These are phyloP conservation scores for Cyberlindnera mycetangii DNA, from an alignment of 805 yeast species.

Conservation along the genomic window DNA sequence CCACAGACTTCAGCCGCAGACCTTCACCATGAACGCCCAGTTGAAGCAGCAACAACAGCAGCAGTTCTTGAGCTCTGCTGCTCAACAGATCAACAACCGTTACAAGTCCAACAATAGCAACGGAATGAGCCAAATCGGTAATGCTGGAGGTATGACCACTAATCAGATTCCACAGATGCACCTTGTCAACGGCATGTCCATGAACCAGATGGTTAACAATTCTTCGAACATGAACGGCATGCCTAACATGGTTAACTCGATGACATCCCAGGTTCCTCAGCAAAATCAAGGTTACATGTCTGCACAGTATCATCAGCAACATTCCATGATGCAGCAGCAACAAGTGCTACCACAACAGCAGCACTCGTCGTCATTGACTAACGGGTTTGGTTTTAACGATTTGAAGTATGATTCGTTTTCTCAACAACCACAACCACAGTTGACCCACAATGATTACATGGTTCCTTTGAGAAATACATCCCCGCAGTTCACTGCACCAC, in stretches of 20 bases:
- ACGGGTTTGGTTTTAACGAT: conserved; percentile 1
- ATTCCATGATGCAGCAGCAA: conserved; percentile 1
- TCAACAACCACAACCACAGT: conserved; percentile 17
- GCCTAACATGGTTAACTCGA: not conserved
- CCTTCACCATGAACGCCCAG: conserved; percentile 24
- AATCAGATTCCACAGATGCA: conserved; percentile 1
- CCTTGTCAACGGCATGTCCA: not conserved
- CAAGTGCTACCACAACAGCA: conserved; percentile 10
- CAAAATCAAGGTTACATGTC: conserved; percentile 1
- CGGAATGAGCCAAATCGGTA: conserved; percentile 1
- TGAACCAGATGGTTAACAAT: conserved; percentile 3
- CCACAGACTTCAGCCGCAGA: conserved; percentile 15
- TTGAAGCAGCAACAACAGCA: conserved; percentile 27
- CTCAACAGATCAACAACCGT: conserved; percentile 21
- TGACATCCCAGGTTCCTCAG: conserved; percentile 4
- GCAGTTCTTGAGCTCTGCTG: conserved; percentile 18
- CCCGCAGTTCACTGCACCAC: conserved; percentile 18
- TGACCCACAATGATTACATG: conserved; percentile 14
- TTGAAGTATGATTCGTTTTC: conserved; percentile 12
- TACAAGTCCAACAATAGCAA: conserved; percentile 13
- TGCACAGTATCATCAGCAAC: conserved; percentile 3
- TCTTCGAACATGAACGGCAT: conserved; percentile 5
- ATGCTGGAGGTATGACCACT: conserved; percentile 7
- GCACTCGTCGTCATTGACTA: conserved; percentile 1
- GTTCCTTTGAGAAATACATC: conserved; percentile 18